Base-by-base conservation (phyloP, 2,329 filamentous ascomycete species). In the Sporothrix humicola region DNA sequence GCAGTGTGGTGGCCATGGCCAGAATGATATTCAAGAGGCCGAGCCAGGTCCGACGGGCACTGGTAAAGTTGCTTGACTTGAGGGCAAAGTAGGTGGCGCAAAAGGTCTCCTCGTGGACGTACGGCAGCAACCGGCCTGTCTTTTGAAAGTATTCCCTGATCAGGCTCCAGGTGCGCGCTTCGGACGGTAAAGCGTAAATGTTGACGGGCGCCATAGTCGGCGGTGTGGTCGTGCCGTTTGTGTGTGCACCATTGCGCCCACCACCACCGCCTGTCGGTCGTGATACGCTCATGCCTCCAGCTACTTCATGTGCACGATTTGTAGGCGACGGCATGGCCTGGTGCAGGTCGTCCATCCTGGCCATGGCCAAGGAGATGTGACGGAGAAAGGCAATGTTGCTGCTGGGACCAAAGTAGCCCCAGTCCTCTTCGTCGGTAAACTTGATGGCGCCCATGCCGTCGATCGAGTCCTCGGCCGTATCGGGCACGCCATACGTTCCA, bases 1-100 rank as follows among this genome's bases (percentile, higher is more conserved):
- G 54, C 4, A 59, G 56, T 1, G 63, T 65, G 12, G 80, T 82
- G 0, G 84, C 83, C 79, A 87, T 83, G 1, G 86, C 85, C 1
- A 88, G 78, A 0, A 87, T 81, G 72, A 87, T 84, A 69, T 87
- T 87, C 0, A 88, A 76, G 2, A 87, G 76, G 0, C 84, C 85
- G 0, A 87, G 80, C 86, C 86, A 88, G 0, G 85, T 84, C n/a
- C 82, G 81, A 0, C 85, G 80, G 0, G 83, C 82, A 3, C 78
- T 80, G 0, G 77, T 80, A 54, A 83, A 76, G 17, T 66, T 50
- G 42, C 61, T 71, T 2, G 59, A 58, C 72, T 71, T 74, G 46
- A 76, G 72, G 12, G 56, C 65, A 13, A 72, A 48, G 56, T 77
- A 77, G 1, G 75, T 76, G 10, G 52, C 75, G 23, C 73, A 68